A percentile compares a stretch with the other conserved stretches of the same genome.
Conservation (phyloP, 129 eudicot species). For the Dittrichia graveolens region DNA sequence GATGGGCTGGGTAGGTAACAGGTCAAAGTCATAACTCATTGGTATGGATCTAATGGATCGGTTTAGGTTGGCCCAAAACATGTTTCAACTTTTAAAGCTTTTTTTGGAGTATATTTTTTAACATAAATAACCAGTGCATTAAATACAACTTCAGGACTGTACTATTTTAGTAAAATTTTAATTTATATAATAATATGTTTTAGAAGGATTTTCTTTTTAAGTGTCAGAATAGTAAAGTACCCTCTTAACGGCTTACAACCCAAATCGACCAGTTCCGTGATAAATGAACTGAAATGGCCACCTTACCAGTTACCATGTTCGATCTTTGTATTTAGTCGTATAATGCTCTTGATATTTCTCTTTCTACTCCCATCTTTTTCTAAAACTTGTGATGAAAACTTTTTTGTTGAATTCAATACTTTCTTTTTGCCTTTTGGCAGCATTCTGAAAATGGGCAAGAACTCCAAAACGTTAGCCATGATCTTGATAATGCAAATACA, state of each 20-base stretch:
- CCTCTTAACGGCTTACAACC: not conserved
- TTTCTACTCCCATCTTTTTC: not conserved
- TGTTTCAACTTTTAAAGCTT: too few relatives aligned
- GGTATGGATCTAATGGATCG: too few relatives aligned
- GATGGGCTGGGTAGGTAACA: too few relatives aligned
- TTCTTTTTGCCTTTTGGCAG: slow-evolving; percentile 22
- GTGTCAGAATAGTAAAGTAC: not conserved
- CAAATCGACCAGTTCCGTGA: too few relatives aligned
- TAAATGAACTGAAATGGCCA: not conserved
- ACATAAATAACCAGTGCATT: too few relatives aligned
- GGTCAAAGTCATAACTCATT: too few relatives aligned
- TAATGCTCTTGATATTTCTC: not conserved
- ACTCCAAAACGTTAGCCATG: slow-evolving; percentile 17
- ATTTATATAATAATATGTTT: too few relatives aligned
- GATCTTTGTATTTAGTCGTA: not conserved
- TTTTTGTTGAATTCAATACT: not conserved
- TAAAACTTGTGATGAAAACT: not conserved
- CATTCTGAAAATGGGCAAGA: slow-evolving; percentile 34
- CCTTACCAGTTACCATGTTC: not conserved
- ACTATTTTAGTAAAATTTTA: too few relatives aligned
- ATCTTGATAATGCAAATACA: slow-evolving; percentile 3
- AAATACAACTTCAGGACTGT: too few relatives aligned
- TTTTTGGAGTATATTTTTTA: too few relatives aligned
- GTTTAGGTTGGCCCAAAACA: too few relatives aligned
- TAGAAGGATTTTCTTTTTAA: not conserved